Evolutionary conservation across 768 basidiomycete genomes (phyloP).

Genomic region (Boletus rubropictus): DNA sequence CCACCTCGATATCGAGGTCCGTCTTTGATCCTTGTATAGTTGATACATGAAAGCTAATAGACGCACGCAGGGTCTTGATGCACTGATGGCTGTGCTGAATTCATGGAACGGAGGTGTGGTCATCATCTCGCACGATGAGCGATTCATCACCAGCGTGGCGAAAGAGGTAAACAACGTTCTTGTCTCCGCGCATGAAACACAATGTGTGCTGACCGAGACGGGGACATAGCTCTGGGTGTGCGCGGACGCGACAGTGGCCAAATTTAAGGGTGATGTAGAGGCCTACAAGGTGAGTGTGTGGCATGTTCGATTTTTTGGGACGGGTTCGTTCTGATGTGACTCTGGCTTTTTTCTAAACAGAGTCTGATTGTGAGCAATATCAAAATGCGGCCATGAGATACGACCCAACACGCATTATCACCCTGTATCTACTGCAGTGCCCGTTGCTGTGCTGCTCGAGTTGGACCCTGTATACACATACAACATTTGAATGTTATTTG

Average conservation of each 20-base stretch:
- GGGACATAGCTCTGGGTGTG: constrained; percentile 82
- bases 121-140: constrained; percentile 91
- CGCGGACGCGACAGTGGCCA: constrained; percentile 69
- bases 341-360: constrained; percentile 31
- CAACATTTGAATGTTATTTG: not conserved
- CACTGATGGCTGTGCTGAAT: constrained; percentile 76
- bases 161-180: constrained; percentile 49
- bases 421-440: not conserved
- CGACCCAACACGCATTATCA: not conserved
- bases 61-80: constrained; percentile 80
- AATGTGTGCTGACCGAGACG: constrained; percentile 5
- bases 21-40: not conserved
- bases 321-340: constrained; percentile 7
- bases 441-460: not conserved
- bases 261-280: constrained; percentile 87
- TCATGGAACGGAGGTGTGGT: constrained; percentile 90
- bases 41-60: not conserved
- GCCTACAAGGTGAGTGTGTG: constrained; percentile 69
- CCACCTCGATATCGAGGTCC: constrained; percentile 89
- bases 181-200: not conserved
- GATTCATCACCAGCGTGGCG: constrained; percentile 88
- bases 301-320: not conserved
- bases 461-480: not conserved
- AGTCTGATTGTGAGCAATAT: constrained; percentile 71
- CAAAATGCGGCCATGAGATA: constrained; percentile 45